phyloP scores from a whole-genome alignment of 1,139 yeast genomes.

The Geotrichum carabidarum region DNA sequence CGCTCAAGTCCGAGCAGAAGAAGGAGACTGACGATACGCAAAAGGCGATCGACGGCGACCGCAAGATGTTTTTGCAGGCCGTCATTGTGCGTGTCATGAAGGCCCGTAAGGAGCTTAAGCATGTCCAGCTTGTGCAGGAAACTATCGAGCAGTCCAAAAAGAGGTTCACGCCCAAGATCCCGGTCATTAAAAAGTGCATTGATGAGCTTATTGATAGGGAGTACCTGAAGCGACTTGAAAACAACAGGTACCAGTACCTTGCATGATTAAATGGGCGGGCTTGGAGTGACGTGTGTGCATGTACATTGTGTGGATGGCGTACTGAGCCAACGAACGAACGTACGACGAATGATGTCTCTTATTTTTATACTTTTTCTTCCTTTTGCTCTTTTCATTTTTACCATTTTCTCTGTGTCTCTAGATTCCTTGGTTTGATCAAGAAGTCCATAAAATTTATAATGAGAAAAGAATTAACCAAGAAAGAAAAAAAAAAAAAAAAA shows the following conservation, averaged over 20 bases:
- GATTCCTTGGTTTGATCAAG: not conserved
- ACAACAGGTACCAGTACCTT: slow-evolving; percentile 71
- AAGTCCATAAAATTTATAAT: too few relatives aligned
- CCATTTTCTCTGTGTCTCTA: not conserved
- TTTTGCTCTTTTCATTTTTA: not conserved
- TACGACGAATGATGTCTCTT: not conserved
- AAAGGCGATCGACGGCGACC: slow-evolving; percentile 79
- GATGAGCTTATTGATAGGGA: slow-evolving; percentile 83
- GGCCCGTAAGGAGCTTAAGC: slow-evolving; percentile 75
- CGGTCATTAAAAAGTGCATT: slow-evolving; percentile 82
- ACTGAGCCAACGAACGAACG: too few relatives aligned
- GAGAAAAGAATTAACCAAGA: too few relatives aligned
- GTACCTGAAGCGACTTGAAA: slow-evolving; percentile 72
- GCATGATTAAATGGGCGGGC: slow-evolving; percentile 42
- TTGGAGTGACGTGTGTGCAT: too few relatives aligned
- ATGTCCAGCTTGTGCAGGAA: slow-evolving; percentile 78
- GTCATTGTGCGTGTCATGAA: slow-evolving; percentile 96
- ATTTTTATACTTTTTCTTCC: not conserved
- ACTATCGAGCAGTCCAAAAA: slow-evolving; percentile 81
- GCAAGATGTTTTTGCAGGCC: slow-evolving; percentile 83
- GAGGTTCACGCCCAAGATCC: slow-evolving; percentile 77
- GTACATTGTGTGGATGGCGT: too few relatives aligned
- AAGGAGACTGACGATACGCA: slow-evolving; percentile 79
- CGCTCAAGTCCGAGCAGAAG: slow-evolving; percentile 70
- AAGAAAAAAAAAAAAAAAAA: too few relatives aligned